phyloP scores from a whole-genome alignment of 2,329 filamentous ascomycete species.

The Penicillium olsonii region DNA sequence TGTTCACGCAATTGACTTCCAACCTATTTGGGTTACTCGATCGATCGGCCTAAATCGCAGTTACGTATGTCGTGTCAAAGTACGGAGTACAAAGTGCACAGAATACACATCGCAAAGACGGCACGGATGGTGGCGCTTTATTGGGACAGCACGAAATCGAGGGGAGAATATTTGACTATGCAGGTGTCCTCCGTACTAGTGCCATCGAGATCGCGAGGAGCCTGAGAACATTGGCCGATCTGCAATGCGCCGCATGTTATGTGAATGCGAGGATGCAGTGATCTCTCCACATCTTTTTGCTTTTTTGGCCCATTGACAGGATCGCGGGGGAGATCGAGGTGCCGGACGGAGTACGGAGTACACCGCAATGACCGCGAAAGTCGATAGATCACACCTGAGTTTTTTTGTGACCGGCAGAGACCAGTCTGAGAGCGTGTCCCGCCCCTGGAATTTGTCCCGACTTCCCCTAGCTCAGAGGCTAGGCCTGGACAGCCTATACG shows the following conservation, averaged over 20 bases:
- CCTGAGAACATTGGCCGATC: conserved; percentile 17
- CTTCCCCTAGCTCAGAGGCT: neutral
- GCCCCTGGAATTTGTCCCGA: conserved; percentile 4
- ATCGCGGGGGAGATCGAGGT: conserved; percentile 1
- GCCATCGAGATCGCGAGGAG: conserved; percentile 1
- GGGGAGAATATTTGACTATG: neutral
- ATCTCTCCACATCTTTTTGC: neutral
- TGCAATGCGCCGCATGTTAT: conserved; percentile 13
- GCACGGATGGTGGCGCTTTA: conserved; percentile 1
- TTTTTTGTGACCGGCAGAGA: conserved; percentile 1
- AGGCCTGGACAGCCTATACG: conserved; percentile 2
- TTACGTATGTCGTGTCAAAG: conserved; percentile 6
- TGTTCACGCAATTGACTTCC: conserved; percentile 16
- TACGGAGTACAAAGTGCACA: neutral
- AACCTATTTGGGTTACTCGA: conserved; percentile 17
- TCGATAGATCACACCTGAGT: conserved; percentile 10
- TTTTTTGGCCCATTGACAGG: neutral
- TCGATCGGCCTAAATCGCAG: conserved; percentile 23
- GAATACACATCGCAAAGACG: conserved; percentile 14
- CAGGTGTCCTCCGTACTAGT: too few relatives aligned
- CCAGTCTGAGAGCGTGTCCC: neutral
- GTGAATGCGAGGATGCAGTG: too few relatives aligned
- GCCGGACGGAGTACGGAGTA: neutral
- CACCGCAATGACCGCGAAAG: neutral
- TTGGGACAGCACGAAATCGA: neutral